Evolutionary conservation across 2,329 filamentous ascomycete species (phyloP), one percentile per base, ranked within the genome.

Genomic region (Colletotrichum sojae): DNA sequence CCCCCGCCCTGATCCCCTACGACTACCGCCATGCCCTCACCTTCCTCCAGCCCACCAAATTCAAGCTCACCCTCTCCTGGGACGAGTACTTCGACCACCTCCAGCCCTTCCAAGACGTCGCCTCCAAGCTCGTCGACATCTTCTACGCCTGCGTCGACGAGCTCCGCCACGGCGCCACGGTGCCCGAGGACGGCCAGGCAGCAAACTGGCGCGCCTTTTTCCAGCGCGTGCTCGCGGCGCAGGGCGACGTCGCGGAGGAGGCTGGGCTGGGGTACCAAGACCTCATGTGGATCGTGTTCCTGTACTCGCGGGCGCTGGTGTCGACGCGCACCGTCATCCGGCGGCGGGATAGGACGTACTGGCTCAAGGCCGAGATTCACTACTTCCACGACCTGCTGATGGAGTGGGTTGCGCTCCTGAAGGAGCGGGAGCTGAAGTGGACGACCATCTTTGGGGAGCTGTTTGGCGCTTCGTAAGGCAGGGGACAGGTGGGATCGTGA

Each of bases 271-370:
- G 9, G 5, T 52, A 27, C 9, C n/a, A 43, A 3, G 66, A 69
- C 18, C 55, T 69, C 15, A 66, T 61, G 66, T 66, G 66, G 66
- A 45, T 69, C 36, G 56, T 58, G 0, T 56, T 60, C 20, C 9
- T 69, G 16, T 69, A 69, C 51, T 56, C 66, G 5, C 43, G 51
- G 5, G 66, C 66, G 4, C 60, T 52, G 16, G 55, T 22, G 16
- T 51, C 16, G 16, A 66, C 66, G 20, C n/a, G 31, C 9, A 40
- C 15, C 22, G 16, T 25, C 13, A 5, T 20, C 18, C 51, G 51
- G 22, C 13, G 16, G 4, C 13, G 25, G 16, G 31, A 43, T 16
- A 39, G 25, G 22, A 31, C 6, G 18, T 39, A 69, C 15, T 69
- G 55, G 51, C 16, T 22, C 5, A 59, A 22, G 22, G 55, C 54